phyloP scores from a whole-genome alignment of 1,284 basidiomycete species.

The Hymenochaete sp. region DNA sequence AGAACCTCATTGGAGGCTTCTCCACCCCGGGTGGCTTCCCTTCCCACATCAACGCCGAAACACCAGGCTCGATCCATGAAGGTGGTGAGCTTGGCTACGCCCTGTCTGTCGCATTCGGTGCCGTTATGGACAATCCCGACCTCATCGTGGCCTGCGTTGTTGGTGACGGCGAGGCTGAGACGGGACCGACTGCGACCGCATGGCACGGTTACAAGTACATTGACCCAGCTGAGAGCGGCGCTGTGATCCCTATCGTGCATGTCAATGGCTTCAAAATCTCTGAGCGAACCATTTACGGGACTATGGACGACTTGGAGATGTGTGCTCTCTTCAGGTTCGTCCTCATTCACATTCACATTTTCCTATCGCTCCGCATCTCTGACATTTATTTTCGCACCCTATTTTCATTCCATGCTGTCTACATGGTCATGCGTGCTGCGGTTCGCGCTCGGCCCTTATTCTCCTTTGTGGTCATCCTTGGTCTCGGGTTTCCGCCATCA shows the following conservation, averaged over 20 bases:
- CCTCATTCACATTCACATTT: constrained; percentile 1
- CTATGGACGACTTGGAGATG: constrained; percentile 84
- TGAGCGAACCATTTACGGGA: constrained; percentile 80
- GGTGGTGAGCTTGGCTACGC: constrained; percentile 89
- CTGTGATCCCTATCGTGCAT: constrained; percentile 82
- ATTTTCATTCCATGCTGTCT: background rate
- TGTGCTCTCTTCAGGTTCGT: constrained; percentile 54
- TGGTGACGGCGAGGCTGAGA: constrained; percentile 85
- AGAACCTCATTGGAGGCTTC: constrained; percentile 57
- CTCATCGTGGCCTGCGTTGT: constrained; percentile 72
- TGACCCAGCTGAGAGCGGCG: constrained; percentile 85
- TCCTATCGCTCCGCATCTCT: background rate
- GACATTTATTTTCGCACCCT: constrained; percentile 1
- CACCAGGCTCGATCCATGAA: constrained; percentile 84
- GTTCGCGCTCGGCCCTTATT: background rate
- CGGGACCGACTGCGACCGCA: constrained; percentile 75
- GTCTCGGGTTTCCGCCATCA: no score
- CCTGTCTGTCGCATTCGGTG: constrained; percentile 74
- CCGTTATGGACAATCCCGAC: constrained; percentile 84
- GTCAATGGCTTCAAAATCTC: constrained; percentile 84
- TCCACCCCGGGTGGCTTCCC: constrained; percentile 62
- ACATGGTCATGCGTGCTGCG: no score
- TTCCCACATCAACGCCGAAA: constrained; percentile 64
- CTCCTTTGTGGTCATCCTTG: no score
- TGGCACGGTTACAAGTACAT: constrained; percentile 86